phyloP scores from a whole-genome alignment of 2,329 filamentous ascomycete genomes.

The Tolypocladium guangdongense region DNA sequence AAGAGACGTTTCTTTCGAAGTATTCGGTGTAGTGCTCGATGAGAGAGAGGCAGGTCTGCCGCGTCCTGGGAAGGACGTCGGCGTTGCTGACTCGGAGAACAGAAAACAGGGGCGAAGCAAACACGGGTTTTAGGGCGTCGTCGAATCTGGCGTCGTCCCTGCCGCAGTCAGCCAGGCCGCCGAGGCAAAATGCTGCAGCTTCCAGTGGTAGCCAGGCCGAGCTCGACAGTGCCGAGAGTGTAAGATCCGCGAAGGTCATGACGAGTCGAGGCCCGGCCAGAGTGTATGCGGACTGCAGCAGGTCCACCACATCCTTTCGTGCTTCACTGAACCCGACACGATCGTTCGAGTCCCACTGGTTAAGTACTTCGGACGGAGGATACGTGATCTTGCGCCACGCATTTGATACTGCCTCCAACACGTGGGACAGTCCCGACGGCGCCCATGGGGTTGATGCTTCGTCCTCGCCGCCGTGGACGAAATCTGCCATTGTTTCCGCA shows the following conservation, averaged over 20 bases:
- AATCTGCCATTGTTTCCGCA: slow-evolving; percentile 56
- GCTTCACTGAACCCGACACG: slow-evolving; percentile 59
- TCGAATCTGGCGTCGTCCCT: slow-evolving; percentile 48
- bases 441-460: slow-evolving; percentile 42
- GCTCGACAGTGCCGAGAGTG: slow-evolving; percentile 35
- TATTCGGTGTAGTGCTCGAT: slow-evolving; percentile 67
- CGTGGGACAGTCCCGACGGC: slow-evolving; percentile 41
- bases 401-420: slow-evolving; percentile 54
- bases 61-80: slow-evolving; percentile 48
- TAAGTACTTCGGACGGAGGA: slow-evolving; percentile 45
- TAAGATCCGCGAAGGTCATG: slow-evolving; percentile 43
- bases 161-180: slow-evolving; percentile 55
- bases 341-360: slow-evolving; percentile 59
- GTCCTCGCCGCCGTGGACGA: slow-evolving; percentile 36
- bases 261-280: slow-evolving; percentile 46
- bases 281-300: slow-evolving; percentile 61
- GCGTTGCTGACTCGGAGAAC: slow-evolving; percentile 38
- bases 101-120: slow-evolving; percentile 47
- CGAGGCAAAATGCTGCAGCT: slow-evolving; percentile 51
- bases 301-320: slow-evolving; percentile 67
- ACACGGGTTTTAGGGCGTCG: slow-evolving; percentile 47
- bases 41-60: slow-evolving; percentile 57
- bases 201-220: slow-evolving; percentile 50
- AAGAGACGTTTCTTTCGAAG: slow-evolving; percentile 58
- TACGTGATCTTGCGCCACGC: slow-evolving; percentile 61